These are phyloP conservation scores for Dactylonectria macrodidyma DNA, from an alignment of 2,329 filamentous ascomycete genomes.

Conservation along the genomic window DNA sequence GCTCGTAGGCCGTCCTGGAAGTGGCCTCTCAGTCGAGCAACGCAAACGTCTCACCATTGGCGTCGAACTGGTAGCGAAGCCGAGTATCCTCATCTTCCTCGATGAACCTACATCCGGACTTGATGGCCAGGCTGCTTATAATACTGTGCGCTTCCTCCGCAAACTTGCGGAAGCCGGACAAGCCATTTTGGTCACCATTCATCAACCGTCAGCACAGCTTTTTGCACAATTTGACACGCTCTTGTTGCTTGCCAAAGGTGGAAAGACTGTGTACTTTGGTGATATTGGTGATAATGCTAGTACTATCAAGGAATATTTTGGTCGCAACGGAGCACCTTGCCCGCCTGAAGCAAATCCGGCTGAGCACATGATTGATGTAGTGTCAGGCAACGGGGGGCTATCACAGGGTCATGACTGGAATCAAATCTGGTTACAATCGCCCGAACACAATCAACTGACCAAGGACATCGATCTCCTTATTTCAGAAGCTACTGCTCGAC, in stretches of 20 bases:
- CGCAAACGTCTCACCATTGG: conserved; percentile 67
- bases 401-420: conserved; percentile 73
- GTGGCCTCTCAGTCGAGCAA: conserved; percentile 45
- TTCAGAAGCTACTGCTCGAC: conserved; percentile 64
- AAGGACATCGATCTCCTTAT: conserved; percentile 76
- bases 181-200: conserved; percentile 76
- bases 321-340: conserved; percentile 74
- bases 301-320: conserved; percentile 75
- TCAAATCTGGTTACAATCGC: conserved; percentile 77
- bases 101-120: conserved; percentile 73
- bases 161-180: conserved; percentile 75
- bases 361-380: conserved; percentile 81
- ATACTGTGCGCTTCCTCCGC: conserved; percentile 53
- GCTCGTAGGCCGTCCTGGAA: neutral
- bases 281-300: conserved; percentile 41
- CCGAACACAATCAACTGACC: conserved; percentile 69
- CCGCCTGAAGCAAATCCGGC: conserved; percentile 78
- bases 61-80: conserved; percentile 70
- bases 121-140: conserved; percentile 74
- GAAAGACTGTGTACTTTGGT: conserved; percentile 72
- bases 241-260: conserved; percentile 71
- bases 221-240: conserved; percentile 76
- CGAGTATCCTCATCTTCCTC: conserved; percentile 67
- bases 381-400: conserved; percentile 60
- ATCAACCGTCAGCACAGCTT: conserved; percentile 74